These are phyloP conservation scores for Prunus mongolica DNA, from an alignment of 306 rosid species.

Conservation along the genomic window DNA sequence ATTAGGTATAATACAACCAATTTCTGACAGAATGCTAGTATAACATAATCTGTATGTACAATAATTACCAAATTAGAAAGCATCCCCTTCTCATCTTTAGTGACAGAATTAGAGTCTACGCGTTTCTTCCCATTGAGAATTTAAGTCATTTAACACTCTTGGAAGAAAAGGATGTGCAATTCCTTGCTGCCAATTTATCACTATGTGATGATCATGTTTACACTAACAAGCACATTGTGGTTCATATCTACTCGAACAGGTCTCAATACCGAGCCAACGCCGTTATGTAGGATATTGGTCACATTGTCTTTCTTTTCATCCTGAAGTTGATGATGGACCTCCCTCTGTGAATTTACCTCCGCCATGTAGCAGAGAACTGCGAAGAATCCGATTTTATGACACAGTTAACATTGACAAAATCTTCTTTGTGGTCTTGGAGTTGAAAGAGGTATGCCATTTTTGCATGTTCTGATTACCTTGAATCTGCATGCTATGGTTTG, in stretches of 20 bases:
- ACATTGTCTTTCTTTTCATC: constrained; percentile 47
- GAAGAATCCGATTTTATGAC: constrained; percentile 80
- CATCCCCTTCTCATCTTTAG: too few relatives aligned
- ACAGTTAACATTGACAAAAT: constrained; percentile 54
- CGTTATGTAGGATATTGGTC: constrained; percentile 79
- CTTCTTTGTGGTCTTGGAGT: constrained; percentile 71
- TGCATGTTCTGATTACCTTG: not conserved
- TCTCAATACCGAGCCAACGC: constrained; percentile 97
- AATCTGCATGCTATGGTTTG: not conserved
- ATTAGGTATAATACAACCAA: constrained; percentile 51
- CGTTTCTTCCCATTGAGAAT: not conserved
- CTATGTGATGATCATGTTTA: too few relatives aligned
- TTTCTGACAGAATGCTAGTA: not conserved
- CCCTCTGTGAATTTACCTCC: constrained; percentile 53
- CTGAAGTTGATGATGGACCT: constrained; percentile 29
- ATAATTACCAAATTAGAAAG: not conserved
- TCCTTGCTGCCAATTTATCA: too few relatives aligned
- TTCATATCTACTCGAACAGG: constrained; percentile 43
- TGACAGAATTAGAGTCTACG: not conserved
- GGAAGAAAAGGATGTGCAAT: not conserved
- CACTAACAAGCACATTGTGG: not conserved
- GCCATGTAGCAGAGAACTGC: constrained; percentile 70
- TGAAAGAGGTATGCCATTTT: constrained; percentile 52
- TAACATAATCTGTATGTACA: not conserved
- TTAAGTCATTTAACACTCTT: not conserved